Evolutionary conservation across 1,284 basidiomycete genomes (phyloP), one percentile per base, ranked within the genome.

Genomic region (Leccinum solheimii): DNA sequence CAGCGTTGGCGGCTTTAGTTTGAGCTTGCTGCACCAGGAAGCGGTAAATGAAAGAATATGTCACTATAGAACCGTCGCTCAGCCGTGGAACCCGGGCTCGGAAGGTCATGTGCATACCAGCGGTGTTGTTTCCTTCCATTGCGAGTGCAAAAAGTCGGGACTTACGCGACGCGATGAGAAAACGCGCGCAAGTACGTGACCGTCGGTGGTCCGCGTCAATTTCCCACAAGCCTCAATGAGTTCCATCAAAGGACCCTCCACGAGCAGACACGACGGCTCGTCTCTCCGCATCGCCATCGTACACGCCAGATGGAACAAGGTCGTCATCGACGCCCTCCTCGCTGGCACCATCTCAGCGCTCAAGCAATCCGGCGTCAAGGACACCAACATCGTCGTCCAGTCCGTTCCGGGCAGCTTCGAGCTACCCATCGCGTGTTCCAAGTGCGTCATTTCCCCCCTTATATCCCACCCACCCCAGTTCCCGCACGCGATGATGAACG

Each of bases 341-440:
- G 78, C 81, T 1, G 95, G 95, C 51, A 85, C 90, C 9, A 77
- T 94, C 62, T 77, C 80, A 32, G 93, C 91, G 73, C 84, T 98
- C 67, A 91, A 86, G 77, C 87, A 87, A 69, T 81, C 86, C 40
- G 96, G 96, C 49, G 95, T 98, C 65, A 92, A 92, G 79, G 85
- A 92, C 62, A 84, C 84, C 72, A 97, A 98, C 73, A 97, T 98
- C 68, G 84, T 95, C 61, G 80, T 97, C 58, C 91, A 97, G 79
- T 90, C 87, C 30, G 95, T 99, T 1, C 96, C 97, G 0, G 97
- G 97, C 19, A 94, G 91, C 77, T 97, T 88, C 75, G 95, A 97
- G 80, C 83, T 97, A n/a, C 95, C 95, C 5, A 79, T 95, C 64
- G 95, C 94, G 11, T 88, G 86, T 69, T 84, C 83, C 72, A 91